Conservation (phyloP, 257 asterid genomes). For the Ajuga chamaepitys region DNA sequence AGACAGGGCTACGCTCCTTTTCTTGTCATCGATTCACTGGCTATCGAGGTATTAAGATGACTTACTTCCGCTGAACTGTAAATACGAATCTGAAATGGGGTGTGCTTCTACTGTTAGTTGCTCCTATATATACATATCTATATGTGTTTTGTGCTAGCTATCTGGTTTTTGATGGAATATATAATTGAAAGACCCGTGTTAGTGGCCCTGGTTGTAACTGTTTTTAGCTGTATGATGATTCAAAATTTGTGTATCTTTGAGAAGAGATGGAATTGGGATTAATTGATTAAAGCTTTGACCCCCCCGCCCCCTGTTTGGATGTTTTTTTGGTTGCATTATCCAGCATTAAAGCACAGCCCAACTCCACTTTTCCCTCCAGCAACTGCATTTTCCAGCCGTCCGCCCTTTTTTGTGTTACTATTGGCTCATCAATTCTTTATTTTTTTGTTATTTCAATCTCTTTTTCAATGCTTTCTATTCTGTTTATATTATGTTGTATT, state of each 20-base stretch:
- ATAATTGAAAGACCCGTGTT: conserved; percentile 14
- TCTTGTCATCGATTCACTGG: conserved; percentile 46
- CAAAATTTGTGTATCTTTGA: conserved; percentile 11
- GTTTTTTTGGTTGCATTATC: too few species aligned
- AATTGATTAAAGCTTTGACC: too few species aligned
- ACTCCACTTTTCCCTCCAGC: too few species aligned
- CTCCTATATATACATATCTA: background rate
- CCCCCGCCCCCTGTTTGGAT: too few species aligned
- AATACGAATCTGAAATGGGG: conserved; percentile 41
- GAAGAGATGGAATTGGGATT: conserved; percentile 16
- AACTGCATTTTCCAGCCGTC: too few species aligned
- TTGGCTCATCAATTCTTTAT: too few species aligned
- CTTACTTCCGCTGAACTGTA: conserved; percentile 50
- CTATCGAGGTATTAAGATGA: conserved; percentile 27
- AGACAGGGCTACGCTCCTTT: conserved; percentile 26
- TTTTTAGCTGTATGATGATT: conserved; percentile 14
- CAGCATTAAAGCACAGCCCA: too few species aligned
- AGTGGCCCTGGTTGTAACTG: conserved; percentile 20
- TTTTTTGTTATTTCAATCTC: too few species aligned
- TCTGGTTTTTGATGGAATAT: conserved; percentile 24
- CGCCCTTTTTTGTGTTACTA: too few species aligned
- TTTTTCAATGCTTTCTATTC: too few species aligned
- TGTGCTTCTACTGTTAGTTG: conserved; percentile 33
- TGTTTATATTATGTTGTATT: too few species aligned
- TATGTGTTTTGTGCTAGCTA: conserved; percentile 6